Percentiles rank a stretch among this genome's conserved stretches.
phyloP scores from a whole-genome alignment of 2,329 filamentous ascomycete species.

The Nemania abortiva region DNA sequence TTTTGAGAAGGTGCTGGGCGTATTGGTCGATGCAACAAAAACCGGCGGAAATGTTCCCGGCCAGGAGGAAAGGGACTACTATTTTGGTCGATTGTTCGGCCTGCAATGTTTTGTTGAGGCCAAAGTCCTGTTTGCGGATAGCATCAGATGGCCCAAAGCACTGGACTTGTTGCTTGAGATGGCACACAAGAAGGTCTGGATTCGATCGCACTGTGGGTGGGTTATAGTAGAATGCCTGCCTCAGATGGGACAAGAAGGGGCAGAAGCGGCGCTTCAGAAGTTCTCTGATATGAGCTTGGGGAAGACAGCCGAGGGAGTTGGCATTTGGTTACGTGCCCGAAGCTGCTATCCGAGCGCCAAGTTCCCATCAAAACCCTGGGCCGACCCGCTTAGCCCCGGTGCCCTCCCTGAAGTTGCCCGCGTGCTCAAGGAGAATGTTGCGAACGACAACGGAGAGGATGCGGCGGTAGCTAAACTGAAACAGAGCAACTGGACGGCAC shows the following conservation, averaged over 20 bases:
- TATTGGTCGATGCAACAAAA: conserved; percentile 68
- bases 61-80: conserved; percentile 87
- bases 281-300: conserved; percentile 74
- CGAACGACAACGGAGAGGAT: conserved; percentile 62
- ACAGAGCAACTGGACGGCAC: conserved; percentile 81
- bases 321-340: conserved; percentile 83
- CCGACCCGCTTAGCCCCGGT: conserved; percentile 77
- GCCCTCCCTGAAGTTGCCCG: conserved; percentile 77
- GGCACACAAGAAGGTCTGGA: conserved; percentile 85
- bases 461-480: conserved; percentile 62
- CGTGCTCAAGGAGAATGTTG: conserved; percentile 81
- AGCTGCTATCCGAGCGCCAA: conserved; percentile 73
- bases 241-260: conserved; percentile 69
- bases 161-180: conserved; percentile 79
- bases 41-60: conserved; percentile 65
- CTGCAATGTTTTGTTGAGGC: conserved; percentile 88
- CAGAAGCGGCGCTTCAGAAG: conserved; percentile 71
- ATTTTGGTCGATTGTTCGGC: conserved; percentile 88
- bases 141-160: conserved; percentile 73
- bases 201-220: conserved; percentile 88
- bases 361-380: conserved; percentile 79
- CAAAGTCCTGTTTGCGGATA: conserved; percentile 73
- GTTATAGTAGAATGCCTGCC: conserved; percentile 79
- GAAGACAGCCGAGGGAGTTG: conserved; percentile 88
- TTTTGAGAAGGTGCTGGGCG: conserved; percentile 66